Evolutionary conservation across 192 early-diverging fungal genomes (phyloP), one percentile per base, ranked within the genome.

Genomic region (Podila clonocystis): DNA sequence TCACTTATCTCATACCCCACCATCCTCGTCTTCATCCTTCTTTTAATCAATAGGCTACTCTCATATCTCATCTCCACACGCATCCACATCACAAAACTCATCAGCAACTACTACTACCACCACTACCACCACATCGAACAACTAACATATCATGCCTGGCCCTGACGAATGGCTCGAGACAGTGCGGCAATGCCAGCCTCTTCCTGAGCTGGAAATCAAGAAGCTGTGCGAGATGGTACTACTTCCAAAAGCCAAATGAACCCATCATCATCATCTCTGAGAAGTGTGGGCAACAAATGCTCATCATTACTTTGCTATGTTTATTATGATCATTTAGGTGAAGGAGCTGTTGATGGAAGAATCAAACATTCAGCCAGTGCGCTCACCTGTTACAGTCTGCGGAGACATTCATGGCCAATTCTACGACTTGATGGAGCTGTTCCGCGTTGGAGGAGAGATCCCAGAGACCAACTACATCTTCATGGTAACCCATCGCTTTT

Each of bases 371-470:
- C 98, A 99, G 77, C 95, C 96, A 19, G 98, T 99, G 24, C 88
- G 91, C 65, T 93, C 95, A 50, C 98, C 98, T 28, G 97, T 99
- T 24, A 99, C 97, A 0, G 95, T 99, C 49, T 99, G 97, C 84
- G 97, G 97, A 67, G 97, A 99, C 80, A 96, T 99, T 66, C 97
- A 99, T 83, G 97, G 97, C 34, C 97, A 99, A 80, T 99, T 98
- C 72, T 95, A 94, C 78, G 98, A 99, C 79, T 85, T 99, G 52
- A 84, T 98, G 48, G 98, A 98, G 77, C 89, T 99, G 34, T 99
- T 99, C 82, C 87, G 91, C 31, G 97, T 99, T 15, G 96, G 96
- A 64, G 97, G 97, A 17, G 96, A 98, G 84, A 89, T 97, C 30
- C 95, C 97, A 45, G 89, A 90, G 71, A 98, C 95, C 22, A 94